A percentile compares a stretch with the other conserved stretches of the same genome.
These are phyloP conservation scores for Mortierella claussenii DNA, from an alignment of 192 early-diverging fungal genomes.

Conservation along the genomic window DNA sequence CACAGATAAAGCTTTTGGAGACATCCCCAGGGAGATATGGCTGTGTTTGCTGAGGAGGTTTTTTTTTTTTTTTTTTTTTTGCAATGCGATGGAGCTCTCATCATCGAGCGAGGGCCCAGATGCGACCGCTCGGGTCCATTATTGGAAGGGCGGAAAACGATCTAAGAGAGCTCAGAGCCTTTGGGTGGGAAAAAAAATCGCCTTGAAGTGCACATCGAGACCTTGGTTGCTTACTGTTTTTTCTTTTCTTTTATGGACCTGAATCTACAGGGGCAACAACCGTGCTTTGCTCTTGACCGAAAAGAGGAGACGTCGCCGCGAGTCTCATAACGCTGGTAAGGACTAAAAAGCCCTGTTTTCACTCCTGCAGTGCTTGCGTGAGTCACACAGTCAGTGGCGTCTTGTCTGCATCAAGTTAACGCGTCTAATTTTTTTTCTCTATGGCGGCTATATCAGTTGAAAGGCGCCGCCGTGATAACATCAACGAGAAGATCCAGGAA, in stretches of 20 bases:
- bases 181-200: slow-evolving; percentile 7
- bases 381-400: too few relatives aligned
- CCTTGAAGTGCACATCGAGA: too few relatives aligned
- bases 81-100: neutral
- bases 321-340: slow-evolving; percentile 92
- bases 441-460: too few relatives aligned
- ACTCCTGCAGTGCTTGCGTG: too few relatives aligned
- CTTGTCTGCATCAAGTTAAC: too few relatives aligned
- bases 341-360: neutral
- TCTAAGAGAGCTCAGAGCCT: neutral
- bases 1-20: too few relatives aligned
- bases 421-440: too few relatives aligned
- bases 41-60: neutral
- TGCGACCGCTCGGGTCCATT: neutral
- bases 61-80: slow-evolving; percentile 15
- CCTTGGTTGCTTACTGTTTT: neutral
- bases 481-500: slow-evolving; percentile 98
- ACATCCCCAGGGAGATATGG: neutral
- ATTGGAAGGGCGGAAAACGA: neutral
- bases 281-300: slow-evolving; percentile 63
- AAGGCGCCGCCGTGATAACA: slow-evolving; percentile 93
- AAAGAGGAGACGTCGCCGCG: slow-evolving; percentile 92
- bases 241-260: neutral
- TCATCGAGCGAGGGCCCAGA: neutral
- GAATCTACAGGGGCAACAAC: too few relatives aligned